These are phyloP conservation scores for Boletus sp. DNA, from an alignment of 768 basidiomycete genomes.

Conservation along the genomic window DNA sequence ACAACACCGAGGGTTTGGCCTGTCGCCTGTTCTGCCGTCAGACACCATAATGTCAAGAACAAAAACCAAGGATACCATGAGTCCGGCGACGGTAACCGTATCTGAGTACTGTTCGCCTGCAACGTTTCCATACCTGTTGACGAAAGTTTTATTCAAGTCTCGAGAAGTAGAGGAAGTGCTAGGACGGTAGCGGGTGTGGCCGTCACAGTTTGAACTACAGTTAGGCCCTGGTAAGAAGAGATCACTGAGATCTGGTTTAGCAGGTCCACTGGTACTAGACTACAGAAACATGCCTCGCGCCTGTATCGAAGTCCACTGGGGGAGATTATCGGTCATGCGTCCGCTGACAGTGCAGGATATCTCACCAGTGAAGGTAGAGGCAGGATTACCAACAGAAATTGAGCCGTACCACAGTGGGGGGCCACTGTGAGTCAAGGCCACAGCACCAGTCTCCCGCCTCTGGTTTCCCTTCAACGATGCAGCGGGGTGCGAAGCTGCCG, in stretches of 20 bases:
- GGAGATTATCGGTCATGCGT: not conserved
- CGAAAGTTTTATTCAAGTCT: not conserved
- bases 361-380: not conserved
- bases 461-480: not conserved
- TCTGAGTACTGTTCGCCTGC: conserved; percentile 12
- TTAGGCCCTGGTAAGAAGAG: conserved; percentile 26
- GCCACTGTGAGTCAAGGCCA: not conserved
- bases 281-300: conserved; percentile 12
- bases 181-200: conserved; percentile 35
- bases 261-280: too few species aligned
- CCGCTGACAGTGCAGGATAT: too few species aligned
- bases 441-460: not conserved
- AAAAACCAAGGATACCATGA: conserved; percentile 1
- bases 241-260: conserved; percentile 14
- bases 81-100: conserved; percentile 9
- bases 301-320: not conserved
- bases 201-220: conserved; percentile 26
- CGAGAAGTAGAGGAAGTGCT: conserved; percentile 6
- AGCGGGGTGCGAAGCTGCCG: not conserved
- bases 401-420: conserved; percentile 8
- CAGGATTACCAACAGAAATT: conserved; percentile 9
- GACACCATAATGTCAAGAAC: not conserved
- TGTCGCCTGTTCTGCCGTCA: conserved; percentile 8
- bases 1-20: conserved; percentile 17
- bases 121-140: not conserved